Base-by-base conservation (phyloP, 1,139 yeast species). In the Geotrichum klebahnii region DNA sequence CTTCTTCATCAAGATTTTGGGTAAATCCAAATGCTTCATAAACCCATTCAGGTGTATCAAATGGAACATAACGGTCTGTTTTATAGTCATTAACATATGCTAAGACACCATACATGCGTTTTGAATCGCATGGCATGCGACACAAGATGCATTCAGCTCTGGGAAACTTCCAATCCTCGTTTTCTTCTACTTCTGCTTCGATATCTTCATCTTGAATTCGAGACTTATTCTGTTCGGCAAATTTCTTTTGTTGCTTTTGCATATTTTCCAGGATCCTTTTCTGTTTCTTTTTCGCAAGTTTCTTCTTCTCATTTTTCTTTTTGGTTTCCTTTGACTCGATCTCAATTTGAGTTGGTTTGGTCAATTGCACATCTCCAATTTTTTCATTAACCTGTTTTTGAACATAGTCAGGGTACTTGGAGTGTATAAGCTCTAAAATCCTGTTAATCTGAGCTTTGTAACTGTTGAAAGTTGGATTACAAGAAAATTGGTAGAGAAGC, bases 61-160 rank as follows among this genome's bases (percentile, higher is more conserved):
- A 80, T 0, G 94, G 92, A 12, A 84, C 75, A 12, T 72, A 70
- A 47, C 95, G 68, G 54, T 80, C 79, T 46, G 78, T 82, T 3
- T 86, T 77, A 0, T 84, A 73, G 41, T 75, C 76, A 2, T 80
- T 70, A 24, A 83, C 71, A 60, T 80, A 76, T 8, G 83, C 76
- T 35, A 85, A 78, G n/a, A 84, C 74, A 0, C 96, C 97, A 69
- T 84, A 88, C 0, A 87, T 79, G 8, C 86, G 88, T 17, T 79
- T 78, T 9, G 78, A 76, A 23, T 77, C 79, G 2, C 82, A 76
- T 0, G 89, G 83, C 79, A 86, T 88, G 59, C 90, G 95, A 65
- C 98, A 92, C 29, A 92, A 73, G 36, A 90, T 83, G 64, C 98
- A 92, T 54, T 81, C 84, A 34, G 82, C 82, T 38, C 81, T 84